Evolutionary conservation across 768 basidiomycete species (phyloP), one percentile per base, ranked within the genome.

Genomic region (Boletus sensibilis): DNA sequence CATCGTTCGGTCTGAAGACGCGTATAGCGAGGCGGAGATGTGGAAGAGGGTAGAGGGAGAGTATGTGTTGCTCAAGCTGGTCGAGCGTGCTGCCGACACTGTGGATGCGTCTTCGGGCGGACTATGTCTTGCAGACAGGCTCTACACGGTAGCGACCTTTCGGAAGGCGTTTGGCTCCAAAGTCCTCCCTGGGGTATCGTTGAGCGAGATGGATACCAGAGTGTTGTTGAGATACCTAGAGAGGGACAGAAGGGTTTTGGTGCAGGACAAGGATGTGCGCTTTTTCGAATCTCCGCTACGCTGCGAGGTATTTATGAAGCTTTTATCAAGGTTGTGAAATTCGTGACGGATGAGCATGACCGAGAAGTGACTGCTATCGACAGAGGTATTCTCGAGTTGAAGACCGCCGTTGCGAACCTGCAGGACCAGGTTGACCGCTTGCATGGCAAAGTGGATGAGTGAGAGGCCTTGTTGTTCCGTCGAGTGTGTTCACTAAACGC

Each of bases 191-290:
- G 72, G 68, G 12, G 72, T 68, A 4, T 73, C 77, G 9, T 63
- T 94, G 55, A 79, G 85, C 12, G 82, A 85, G 56, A 64, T 64
- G 25, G 96, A 98, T 68, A 70, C 82, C 33, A 81, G 78, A 54
- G 82, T 94, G 8, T 67, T 98, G 33, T 42, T 97, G 35, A 88
- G 79, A 73, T 94, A 84, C 70, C 74, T 98, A 42, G 82, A 89
- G 68, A 79, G 95, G 49, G 95, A 98, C 68, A 80, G 78, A 64
- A 75, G 74, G 16, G 78, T 80, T 0, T 59, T 96, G 13, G 78
- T 90, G 0, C 74, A 82, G 13, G 84, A 91, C 47, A 79, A 82
- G 57, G 85, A 87, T 60, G 93, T 93, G 54, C 57, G 82, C 70
- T 13, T 34, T 27, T 50, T 45, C 12, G 12, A n/a, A 20, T 50